Base-by-base conservation (phyloP, 305 asterid genomes). In the Fraxinus floribunda region DNA sequence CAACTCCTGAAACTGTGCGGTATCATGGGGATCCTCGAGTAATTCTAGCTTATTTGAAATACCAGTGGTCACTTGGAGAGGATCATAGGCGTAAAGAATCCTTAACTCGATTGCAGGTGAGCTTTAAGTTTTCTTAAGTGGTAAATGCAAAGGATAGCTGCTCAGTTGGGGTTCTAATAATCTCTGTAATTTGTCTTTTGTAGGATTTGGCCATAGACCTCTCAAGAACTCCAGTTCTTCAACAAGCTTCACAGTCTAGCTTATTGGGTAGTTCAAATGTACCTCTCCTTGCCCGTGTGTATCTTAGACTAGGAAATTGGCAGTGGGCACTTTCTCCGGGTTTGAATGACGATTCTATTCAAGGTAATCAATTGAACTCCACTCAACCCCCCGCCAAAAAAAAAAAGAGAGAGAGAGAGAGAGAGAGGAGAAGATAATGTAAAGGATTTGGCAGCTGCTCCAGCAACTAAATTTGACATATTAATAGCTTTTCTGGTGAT, bases 11-110 rank as follows among this genome's bases (percentile, higher is more conserved):
- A 82, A 90, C 90, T 81, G 94, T 89, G 84, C 89, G 90, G 66
- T 94, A 93, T 78, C 97, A 95, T 80, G 98, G 98, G 78, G 96
- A 94, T 83, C 99, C 99, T 84, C 97, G 91, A 91, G 99, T 92
- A 88, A 93, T 97, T 89, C 91, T 93, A 83, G 98, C 99, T 72
- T 93, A 93, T 83, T 88, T 97, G 91, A 90, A 94, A 83, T 97
- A 97, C 88, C 98, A 97, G 75, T 97, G 98, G 98, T 97, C 99
- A 81, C 95, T 92, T 81, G 98, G 99, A 64, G 98, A 97, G 84
- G 99, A 97, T 85, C 92, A 91, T 55, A 92, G 90, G 88, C 97
- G 99, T 83, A 89, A 89, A 89, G 98, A 93, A 78, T 96, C 98
- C 81, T 95, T 92, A 81, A 80, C 89, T 72, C 90, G 98, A 89